Evolutionary conservation across 1,284 basidiomycete species (phyloP).

Genomic region (Trichosporon sp.): DNA sequence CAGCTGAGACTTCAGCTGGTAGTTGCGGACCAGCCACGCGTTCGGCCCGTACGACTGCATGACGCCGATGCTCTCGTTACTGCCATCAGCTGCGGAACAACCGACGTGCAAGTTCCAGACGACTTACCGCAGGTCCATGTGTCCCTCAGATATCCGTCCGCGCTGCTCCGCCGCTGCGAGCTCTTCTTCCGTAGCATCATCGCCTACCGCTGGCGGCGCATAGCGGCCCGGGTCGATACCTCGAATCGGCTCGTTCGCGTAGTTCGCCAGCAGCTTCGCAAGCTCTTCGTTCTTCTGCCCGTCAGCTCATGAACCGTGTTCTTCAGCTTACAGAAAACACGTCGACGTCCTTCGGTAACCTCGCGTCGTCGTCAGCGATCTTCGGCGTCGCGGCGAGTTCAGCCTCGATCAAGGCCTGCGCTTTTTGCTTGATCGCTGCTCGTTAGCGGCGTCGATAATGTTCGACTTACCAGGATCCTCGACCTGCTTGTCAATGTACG

Average conservation of each 20-base stretch:
- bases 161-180: constrained; percentile 74
- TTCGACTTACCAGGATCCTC: constrained; percentile 68
- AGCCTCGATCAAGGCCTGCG: constrained; percentile 46
- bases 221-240: constrained; percentile 75
- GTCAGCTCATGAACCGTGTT: background rate
- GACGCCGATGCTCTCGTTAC: constrained; percentile 77
- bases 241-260: constrained; percentile 57
- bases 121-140: constrained; percentile 74
- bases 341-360: constrained; percentile 63
- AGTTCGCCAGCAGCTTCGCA: constrained; percentile 64
- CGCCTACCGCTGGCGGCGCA: constrained; percentile 63
- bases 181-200: constrained; percentile 63
- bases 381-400: constrained; percentile 38
- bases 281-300: constrained; percentile 49
- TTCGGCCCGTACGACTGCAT: constrained; percentile 84
- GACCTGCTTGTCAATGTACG: constrained; percentile 91
- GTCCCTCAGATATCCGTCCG: constrained; percentile 79
- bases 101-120: too few species aligned
- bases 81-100: constrained; percentile 38
- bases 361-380: constrained; percentile 57
- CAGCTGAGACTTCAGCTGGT: constrained; percentile 71
- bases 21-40: constrained; percentile 86
- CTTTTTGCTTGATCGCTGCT: constrained; percentile 35
- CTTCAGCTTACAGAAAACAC: constrained; percentile 37
- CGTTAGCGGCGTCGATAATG: constrained; percentile 48